These are phyloP conservation scores for Lenzites betulinus DNA, from an alignment of 768 basidiomycete species.

Conservation along the genomic window DNA sequence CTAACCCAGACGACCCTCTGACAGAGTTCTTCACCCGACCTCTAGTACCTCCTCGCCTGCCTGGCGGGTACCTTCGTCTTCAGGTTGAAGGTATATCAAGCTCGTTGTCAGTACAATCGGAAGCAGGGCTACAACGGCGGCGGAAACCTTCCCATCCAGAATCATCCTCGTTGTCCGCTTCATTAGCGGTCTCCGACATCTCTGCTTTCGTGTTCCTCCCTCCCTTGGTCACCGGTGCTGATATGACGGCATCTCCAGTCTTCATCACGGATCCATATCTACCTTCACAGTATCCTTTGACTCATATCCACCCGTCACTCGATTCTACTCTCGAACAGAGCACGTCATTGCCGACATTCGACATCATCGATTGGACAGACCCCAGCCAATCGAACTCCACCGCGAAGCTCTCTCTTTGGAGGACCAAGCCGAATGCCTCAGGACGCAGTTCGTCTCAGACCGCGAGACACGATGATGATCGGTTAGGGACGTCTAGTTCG, in stretches of 20 bases:
- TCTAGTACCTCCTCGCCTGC: conserved; percentile 54
- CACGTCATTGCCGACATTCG: conserved; percentile 52
- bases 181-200: conserved; percentile 43
- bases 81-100: conserved; percentile 29
- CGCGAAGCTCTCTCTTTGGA: conserved; percentile 65
- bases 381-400: conserved; percentile 41
- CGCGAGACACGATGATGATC: background rate
- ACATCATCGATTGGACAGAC: conserved; percentile 64
- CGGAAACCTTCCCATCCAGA: background rate
- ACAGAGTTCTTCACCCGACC: conserved; percentile 57
- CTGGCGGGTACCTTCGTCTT: conserved; percentile 53
- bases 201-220: conserved; percentile 55
- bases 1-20: conserved; percentile 25
- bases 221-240: conserved; percentile 19
- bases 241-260: conserved; percentile 57
- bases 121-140: background rate
- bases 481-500: background rate
- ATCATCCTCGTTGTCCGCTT: conserved; percentile 4
- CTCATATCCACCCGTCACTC: conserved; percentile 44
- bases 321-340: background rate
- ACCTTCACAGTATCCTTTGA: conserved; percentile 51
- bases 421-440: conserved; percentile 42
- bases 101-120: conserved; percentile 23
- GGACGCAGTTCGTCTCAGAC: conserved; percentile 25
- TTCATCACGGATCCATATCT: conserved; percentile 76